Conservation (phyloP, 2,329 filamentous ascomycete genomes). For the Gremmenia infestans region DNA sequence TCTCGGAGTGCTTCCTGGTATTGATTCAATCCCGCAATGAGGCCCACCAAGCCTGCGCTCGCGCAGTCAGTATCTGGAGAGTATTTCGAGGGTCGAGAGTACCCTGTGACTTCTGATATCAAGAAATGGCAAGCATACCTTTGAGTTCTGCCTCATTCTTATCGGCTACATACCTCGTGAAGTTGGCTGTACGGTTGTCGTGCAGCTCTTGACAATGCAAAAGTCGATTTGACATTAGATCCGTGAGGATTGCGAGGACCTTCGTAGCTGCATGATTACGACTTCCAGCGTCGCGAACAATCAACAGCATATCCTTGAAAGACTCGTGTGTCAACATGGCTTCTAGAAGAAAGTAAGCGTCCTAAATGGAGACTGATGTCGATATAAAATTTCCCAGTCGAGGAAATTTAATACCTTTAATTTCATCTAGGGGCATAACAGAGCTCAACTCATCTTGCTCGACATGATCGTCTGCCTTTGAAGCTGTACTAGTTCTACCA, state of each 20-base stretch:
- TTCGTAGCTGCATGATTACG: neutral
- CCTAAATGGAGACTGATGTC: no score
- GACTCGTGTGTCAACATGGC: neutral
- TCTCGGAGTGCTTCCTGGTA: neutral
- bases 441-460: neutral
- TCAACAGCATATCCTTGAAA: neutral
- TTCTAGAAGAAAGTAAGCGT: neutral
- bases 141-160: neutral
- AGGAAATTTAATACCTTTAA: neutral
- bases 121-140: no score
- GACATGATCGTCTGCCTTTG: neutral
- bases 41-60: neutral
- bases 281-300: neutral
- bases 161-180: neutral
- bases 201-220: neutral
- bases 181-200: neutral
- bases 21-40: neutral
- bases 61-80: no score
- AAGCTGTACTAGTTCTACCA: neutral
- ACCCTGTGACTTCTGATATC: no score
- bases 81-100: neutral
- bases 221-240: neutral
- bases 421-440: neutral
- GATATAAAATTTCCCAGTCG: neutral
- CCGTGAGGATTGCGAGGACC: neutral